A percentile compares a stretch with the other conserved stretches of the same genome.
Conservation (phyloP, 179 eudicot genomes). For the Monotropa hypopitys region DNA sequence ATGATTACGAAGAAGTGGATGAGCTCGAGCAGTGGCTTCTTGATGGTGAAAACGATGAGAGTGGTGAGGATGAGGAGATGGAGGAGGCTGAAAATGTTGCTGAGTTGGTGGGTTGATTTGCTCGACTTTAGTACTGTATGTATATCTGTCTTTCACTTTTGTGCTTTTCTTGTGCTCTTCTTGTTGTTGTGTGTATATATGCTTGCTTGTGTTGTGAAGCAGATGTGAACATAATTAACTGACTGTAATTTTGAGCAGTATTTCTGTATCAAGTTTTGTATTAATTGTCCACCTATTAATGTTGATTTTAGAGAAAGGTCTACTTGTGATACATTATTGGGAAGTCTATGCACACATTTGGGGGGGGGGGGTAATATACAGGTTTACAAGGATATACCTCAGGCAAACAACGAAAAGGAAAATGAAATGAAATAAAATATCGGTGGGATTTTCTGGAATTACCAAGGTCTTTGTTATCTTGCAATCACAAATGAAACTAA, state of each 20-base stretch:
- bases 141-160: background rate
- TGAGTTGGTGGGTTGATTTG: constrained; percentile 6
- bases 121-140: background rate
- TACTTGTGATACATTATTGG: background rate
- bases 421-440: too few relatives aligned
- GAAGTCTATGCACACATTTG: too few relatives aligned
- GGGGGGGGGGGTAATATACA: too few relatives aligned
- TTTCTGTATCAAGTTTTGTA: background rate
- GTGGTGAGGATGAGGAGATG: constrained; percentile 25
- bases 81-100: constrained; percentile 16
- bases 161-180: background rate
- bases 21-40: constrained; percentile 75
- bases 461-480: too few relatives aligned
- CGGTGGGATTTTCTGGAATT: too few relatives aligned
- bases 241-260: background rate
- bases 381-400: too few relatives aligned
- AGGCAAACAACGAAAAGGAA: too few relatives aligned
- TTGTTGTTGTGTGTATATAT: background rate
- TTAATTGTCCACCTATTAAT: background rate
- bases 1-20: constrained; percentile 72
- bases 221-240: background rate
- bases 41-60: constrained; percentile 39
- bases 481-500: too few relatives aligned
- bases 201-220: background rate
- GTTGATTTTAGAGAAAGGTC: background rate